These are phyloP conservation scores for Mycena sanguinolenta DNA, from an alignment of 768 basidiomycete genomes.

Conservation along the genomic window DNA sequence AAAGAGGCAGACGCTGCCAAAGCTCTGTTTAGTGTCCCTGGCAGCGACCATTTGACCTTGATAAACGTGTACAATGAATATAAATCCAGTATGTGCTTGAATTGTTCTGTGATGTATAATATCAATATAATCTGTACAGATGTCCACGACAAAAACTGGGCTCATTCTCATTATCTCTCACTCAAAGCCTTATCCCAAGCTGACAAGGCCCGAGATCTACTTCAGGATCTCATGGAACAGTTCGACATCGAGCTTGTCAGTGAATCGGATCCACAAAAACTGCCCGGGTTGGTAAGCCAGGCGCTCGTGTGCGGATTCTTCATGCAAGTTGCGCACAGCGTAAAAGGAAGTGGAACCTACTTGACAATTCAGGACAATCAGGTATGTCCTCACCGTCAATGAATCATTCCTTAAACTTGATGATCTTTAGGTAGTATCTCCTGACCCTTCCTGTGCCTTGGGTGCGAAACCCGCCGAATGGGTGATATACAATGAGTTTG, in stretches of 20 bases:
- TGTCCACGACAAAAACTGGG: conserved; percentile 85
- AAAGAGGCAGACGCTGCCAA: conserved; percentile 99
- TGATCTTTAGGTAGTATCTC: background rate
- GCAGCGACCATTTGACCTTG: conserved; percentile 93
- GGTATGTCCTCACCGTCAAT: conserved; percentile 51
- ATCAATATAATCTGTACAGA: too few species aligned
- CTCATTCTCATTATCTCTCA: conserved; percentile 90
- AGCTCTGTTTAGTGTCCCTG: conserved; percentile 98
- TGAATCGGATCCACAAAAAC: conserved; percentile 73
- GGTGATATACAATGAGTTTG: conserved; percentile 94
- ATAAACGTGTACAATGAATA: conserved; percentile 97
- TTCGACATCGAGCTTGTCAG: conserved; percentile 84
- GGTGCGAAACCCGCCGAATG: conserved; percentile 94
- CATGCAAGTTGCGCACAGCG: conserved; percentile 97
- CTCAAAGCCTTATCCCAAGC: conserved; percentile 86
- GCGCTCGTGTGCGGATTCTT: conserved; percentile 94
- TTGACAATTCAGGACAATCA: conserved; percentile 95
- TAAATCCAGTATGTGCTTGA: conserved; percentile 81
- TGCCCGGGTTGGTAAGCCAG: conserved; percentile 80
- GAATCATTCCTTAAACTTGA: background rate
- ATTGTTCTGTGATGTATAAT: too few species aligned
- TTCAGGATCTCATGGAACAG: conserved; percentile 91
- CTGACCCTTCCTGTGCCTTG: conserved; percentile 97
- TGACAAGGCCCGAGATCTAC: conserved; percentile 91
- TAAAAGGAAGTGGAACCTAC: conserved; percentile 89